A percentile compares a stretch with the other conserved stretches of the same genome.
Evolutionary conservation across 306 rosid genomes (phyloP).

Genomic region (Ormosia semicastrata): DNA sequence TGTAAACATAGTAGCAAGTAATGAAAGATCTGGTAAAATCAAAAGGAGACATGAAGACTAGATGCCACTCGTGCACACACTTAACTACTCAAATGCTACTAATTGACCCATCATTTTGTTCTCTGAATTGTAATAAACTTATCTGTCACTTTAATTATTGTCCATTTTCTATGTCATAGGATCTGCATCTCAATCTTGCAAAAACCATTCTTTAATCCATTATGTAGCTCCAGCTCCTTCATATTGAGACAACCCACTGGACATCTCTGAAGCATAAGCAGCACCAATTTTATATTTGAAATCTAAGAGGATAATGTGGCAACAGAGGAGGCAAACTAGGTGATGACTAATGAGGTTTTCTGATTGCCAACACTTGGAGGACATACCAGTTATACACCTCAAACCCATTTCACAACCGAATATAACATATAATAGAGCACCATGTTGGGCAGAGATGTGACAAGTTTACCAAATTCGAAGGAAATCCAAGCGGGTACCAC

Average conservation of each 20-base stretch:
- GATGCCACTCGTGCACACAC: conserved; percentile 47
- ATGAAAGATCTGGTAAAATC: background rate
- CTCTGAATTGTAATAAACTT: conserved; percentile 17
- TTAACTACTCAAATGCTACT: background rate
- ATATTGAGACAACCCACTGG: conserved; percentile 14
- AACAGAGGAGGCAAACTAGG: conserved; percentile 31
- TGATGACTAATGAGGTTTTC: conserved; percentile 32
- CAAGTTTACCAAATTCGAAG: conserved; percentile 29
- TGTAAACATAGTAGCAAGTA: background rate
- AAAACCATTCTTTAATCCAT: background rate
- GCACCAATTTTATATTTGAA: background rate
- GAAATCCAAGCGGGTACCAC: conserved; percentile 32
- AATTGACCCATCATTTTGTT: background rate
- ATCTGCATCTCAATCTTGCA: too few species aligned
- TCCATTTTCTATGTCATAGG: background rate
- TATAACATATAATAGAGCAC: background rate
- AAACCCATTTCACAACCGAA: background rate
- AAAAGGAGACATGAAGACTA: conserved; percentile 14
- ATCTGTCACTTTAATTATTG: conserved; percentile 1
- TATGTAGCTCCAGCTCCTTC: background rate
- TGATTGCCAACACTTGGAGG: conserved; percentile 16
- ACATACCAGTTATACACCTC: conserved; percentile 31
- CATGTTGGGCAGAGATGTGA: conserved; percentile 43
- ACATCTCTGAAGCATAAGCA: conserved; percentile 15
- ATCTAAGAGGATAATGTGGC: conserved; percentile 41